Percentiles rank a stretch among this genome's conserved stretches.
Evolutionary conservation across 2,329 filamentous ascomycete genomes (phyloP).

Genomic region (Apiospora hydei): DNA sequence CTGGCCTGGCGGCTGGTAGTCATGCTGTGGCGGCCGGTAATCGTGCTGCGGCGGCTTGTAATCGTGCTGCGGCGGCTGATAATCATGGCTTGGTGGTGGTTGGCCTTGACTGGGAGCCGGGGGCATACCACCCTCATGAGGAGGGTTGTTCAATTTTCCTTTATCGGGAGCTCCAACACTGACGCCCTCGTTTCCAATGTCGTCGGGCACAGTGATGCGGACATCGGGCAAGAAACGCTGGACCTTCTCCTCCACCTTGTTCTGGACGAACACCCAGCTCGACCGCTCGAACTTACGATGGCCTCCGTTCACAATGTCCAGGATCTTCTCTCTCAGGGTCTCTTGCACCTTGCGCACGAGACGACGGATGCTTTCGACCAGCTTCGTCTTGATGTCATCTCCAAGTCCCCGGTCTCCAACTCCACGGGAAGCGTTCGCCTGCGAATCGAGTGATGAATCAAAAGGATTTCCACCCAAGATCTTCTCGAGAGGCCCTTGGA

Average conservation of each 20-base stretch:
- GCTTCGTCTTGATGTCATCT: conserved; percentile 52
- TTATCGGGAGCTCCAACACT: conserved; percentile 49
- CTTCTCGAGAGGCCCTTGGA: conserved; percentile 53
- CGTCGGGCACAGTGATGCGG: conserved; percentile 53
- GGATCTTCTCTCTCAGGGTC: conserved; percentile 51
- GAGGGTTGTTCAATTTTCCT: conserved; percentile 27
- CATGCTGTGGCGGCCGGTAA: not conserved
- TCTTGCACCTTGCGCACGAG: conserved; percentile 55
- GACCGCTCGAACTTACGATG: conserved; percentile 55
- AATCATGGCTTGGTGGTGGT: not conserved
- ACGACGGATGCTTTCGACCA: conserved; percentile 52
- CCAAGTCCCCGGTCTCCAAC: conserved; percentile 50
- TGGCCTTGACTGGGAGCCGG: not conserved
- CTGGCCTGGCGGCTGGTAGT: not conserved
- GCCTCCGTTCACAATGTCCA: conserved; percentile 54
- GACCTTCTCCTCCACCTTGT: conserved; percentile 54
- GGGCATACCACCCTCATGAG: not conserved
- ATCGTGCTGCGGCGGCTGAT: not conserved
- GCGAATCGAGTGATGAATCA: conserved; percentile 49
- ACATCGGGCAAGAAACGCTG: conserved; percentile 55
- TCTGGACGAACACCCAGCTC: conserved; percentile 56
- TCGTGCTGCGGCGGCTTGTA: not conserved
- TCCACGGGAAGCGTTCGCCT: conserved; percentile 41
- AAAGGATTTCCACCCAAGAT: conserved; percentile 56
- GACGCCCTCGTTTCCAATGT: conserved; percentile 55